These are phyloP conservation scores for Metschnikowia cerradonensis DNA, from an alignment of 805 yeast species.

Conservation along the genomic window DNA sequence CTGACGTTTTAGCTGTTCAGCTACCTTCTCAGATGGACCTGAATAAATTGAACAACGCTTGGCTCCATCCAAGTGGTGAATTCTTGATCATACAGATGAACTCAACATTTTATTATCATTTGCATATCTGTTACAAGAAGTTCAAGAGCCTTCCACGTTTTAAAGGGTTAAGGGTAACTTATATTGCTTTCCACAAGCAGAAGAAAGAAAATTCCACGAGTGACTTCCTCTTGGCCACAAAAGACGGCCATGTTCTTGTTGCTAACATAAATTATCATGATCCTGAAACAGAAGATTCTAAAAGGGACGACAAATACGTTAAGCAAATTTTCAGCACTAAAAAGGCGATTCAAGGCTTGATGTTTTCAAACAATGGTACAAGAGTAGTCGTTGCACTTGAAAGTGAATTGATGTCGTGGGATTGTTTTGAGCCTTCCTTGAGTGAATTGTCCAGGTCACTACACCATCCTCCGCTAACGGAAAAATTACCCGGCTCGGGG, in stretches of 20 bases:
- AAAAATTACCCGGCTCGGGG: neutral
- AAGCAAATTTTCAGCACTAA: conserved; percentile 24
- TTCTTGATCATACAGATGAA: conserved; percentile 31
- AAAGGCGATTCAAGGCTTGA: conserved; percentile 17
- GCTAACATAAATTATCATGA: conserved; percentile 28
- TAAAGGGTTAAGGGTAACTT: conserved; percentile 37
- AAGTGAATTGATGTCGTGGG: conserved; percentile 27
- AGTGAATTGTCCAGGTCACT: conserved; percentile 29
- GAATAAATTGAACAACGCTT: conserved; percentile 22
- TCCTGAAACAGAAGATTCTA: conserved; percentile 22
- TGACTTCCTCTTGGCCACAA: conserved; percentile 28
- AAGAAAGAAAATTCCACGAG: conserved; percentile 20
- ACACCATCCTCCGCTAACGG: conserved; percentile 7
- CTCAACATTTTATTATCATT: conserved; percentile 33
- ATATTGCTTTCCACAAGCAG: conserved; percentile 19
- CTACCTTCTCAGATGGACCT: conserved; percentile 18
- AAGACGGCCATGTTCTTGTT: conserved; percentile 27
- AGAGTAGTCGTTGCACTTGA: conserved; percentile 23
- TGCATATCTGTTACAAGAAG: conserved; percentile 38
- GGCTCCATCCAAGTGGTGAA: conserved; percentile 38
- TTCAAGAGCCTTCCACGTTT: conserved; percentile 45
- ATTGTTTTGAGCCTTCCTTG: conserved; percentile 27
- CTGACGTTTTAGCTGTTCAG: conserved; percentile 24
- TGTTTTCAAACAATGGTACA: conserved; percentile 19
- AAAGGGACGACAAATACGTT: conserved; percentile 34